Evolutionary conservation across 2,329 filamentous ascomycete species (phyloP).

Genomic region (Geosmithia putterillii): DNA sequence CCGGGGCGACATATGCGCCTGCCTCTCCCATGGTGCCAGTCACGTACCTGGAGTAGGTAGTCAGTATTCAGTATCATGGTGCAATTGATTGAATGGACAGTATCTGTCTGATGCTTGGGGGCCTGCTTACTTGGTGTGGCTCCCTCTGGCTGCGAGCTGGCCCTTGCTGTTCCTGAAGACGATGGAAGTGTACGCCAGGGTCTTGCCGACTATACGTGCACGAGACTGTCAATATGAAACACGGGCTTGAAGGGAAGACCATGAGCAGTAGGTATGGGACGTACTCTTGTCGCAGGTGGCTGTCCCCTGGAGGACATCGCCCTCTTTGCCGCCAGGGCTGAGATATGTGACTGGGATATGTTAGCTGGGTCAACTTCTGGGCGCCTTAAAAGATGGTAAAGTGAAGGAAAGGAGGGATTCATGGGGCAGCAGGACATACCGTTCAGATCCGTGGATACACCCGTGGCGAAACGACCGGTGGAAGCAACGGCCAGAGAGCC

Average conservation of each 20-base stretch:
- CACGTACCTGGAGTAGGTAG: constrained; percentile 26
- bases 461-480: constrained; percentile 48
- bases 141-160: constrained; percentile 48
- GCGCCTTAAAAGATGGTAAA: no score
- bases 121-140: constrained; percentile 48
- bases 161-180: constrained; percentile 47
- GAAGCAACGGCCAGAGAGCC: constrained; percentile 55
- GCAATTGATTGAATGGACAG: no score
- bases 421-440: constrained; percentile 26
- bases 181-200: constrained; percentile 47
- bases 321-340: constrained; percentile 42
- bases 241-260: background rate
- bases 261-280: constrained; percentile 4
- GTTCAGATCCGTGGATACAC: constrained; percentile 54
- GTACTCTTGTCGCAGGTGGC: constrained; percentile 51
- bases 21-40: constrained; percentile 21
- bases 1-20: constrained; percentile 23
- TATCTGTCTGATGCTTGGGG: background rate
- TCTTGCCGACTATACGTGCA: constrained; percentile 42
- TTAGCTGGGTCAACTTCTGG: background rate
- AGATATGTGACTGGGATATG: constrained; percentile 45
- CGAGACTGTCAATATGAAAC: background rate
- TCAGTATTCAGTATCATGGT: background rate
- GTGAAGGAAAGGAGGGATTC: background rate
- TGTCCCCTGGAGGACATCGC: constrained; percentile 41